These are phyloP conservation scores for Cytospora schulzeri DNA, from an alignment of 2,329 filamentous ascomycete genomes.

Conservation along the genomic window DNA sequence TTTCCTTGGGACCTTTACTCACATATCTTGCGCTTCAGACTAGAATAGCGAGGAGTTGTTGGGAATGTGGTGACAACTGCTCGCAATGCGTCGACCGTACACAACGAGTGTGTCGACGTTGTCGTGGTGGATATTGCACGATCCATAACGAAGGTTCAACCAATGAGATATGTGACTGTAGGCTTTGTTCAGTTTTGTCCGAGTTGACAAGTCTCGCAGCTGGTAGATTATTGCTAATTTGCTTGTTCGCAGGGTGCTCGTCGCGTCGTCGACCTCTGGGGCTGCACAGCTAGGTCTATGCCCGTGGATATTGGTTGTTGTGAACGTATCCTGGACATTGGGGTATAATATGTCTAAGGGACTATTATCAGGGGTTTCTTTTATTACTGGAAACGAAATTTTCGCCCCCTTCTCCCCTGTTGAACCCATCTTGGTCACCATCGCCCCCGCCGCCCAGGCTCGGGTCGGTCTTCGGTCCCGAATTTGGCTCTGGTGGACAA, in stretches of 20 bases:
- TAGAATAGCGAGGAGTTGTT: constrained; percentile 72
- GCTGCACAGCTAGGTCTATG: not conserved
- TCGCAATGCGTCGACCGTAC: constrained; percentile 71
- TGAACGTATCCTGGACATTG: not conserved
- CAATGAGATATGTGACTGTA: constrained; percentile 49
- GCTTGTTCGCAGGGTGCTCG: constrained; percentile 19
- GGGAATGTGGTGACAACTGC: constrained; percentile 85
- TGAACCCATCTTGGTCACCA: not conserved
- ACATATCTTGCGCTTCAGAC: constrained; percentile 40
- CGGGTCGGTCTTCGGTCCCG: not conserved
- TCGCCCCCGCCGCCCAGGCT: too few relatives aligned
- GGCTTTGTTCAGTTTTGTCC: constrained; percentile 34
- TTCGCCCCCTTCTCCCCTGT: too few relatives aligned
- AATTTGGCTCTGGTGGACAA: not conserved
- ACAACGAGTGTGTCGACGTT: constrained; percentile 71
- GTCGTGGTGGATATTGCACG: constrained; percentile 79
- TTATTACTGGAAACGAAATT: not conserved
- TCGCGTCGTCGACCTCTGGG: constrained; percentile 7
- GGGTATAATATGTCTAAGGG: not conserved
- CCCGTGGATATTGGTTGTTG: not conserved
- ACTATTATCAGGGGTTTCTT: not conserved
- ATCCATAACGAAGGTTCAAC: constrained; percentile 83
- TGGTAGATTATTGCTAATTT: constrained; percentile 4
- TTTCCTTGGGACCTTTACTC: constrained; percentile 7
- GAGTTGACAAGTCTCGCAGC: not conserved